Base-by-base conservation (phyloP, 23 red algal species). In the Gracilariopsis chorda region DNA sequence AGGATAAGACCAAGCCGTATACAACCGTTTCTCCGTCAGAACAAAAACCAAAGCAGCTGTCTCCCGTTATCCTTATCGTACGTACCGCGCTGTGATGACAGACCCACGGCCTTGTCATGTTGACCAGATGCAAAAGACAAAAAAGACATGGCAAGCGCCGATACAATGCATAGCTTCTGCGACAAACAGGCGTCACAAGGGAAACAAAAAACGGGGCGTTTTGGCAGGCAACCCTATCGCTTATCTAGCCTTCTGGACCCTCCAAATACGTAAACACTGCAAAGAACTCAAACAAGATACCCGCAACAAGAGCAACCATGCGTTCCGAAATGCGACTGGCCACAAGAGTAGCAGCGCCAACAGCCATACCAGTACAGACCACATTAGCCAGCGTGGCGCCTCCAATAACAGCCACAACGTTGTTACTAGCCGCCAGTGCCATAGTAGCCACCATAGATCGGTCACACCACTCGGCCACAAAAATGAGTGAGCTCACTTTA, bases 391-490 rank as follows among this genome's bases (percentile, higher is more conserved):
- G 35, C 14, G 91, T 95, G 20, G 96, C 96, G 1, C 96, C 96
- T 25, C 79, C 82, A 43, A 98, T 95, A 27, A 98, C 93, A 29
- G 93, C 96, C 21, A 67, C 77, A 3, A 92, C 41, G 52, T 94
- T 95, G 24, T 82, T 81, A 73, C 89, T 87, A 2, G 96, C 92
- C 20, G 96, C 96, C 0, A 98, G 84, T 21, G 96, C 96, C 96
- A 98, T 98, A 6, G 96, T 98, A 24, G 96, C 88, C 40, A 98
- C 43, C 96, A 98, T 98, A 52, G 87, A 92, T 24, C 96, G 87
- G 53, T 98, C 96, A 83, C 92, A 98, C 96, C 96, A 98, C 70
- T 98, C 96, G 4, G 96, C 91, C 19, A 95, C 83, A 49, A 94
- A 94, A 75, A 98, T 98, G 47, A 98, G 56, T 29, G 76, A 85